Percentiles rank a stretch among this genome's conserved stretches.
These are phyloP conservation scores for Ogataea populi-albae DNA, from an alignment of 805 yeast species.

Conservation along the genomic window DNA sequence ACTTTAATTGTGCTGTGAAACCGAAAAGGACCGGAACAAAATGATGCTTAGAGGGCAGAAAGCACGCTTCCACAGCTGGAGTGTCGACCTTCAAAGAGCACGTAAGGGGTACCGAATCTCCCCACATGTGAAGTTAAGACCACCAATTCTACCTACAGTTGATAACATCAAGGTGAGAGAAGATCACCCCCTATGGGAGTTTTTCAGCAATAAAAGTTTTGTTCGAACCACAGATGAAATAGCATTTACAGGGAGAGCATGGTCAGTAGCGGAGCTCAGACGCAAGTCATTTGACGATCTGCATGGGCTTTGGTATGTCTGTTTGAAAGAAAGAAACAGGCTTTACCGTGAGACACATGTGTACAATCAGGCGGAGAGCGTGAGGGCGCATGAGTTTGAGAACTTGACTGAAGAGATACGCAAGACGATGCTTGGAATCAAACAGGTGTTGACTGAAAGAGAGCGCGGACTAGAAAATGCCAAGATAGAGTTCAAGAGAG, in stretches of 20 bases:
- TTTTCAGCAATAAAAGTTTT: conserved; percentile 64
- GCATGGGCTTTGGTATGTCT: conserved; percentile 87
- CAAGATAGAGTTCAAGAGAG: conserved; percentile 40
- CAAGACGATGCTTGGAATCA: conserved; percentile 72
- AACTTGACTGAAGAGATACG: conserved; percentile 42
- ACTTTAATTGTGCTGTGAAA: too few species aligned
- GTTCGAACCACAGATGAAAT: conserved; percentile 58
- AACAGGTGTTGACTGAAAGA: conserved; percentile 85
- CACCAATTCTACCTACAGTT: conserved; percentile 84
- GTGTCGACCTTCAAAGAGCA: conserved; percentile 32
- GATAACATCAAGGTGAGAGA: conserved; percentile 69
- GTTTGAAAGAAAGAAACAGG: conserved; percentile 78
- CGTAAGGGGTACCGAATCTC: conserved; percentile 37
- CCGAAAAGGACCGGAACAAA: too few species aligned
- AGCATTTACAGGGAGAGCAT: conserved; percentile 60
- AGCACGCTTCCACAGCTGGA: conserved; percentile 35
- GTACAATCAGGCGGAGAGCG: conserved; percentile 38
- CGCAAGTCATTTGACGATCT: conserved; percentile 89
- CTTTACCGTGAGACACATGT: conserved; percentile 73
- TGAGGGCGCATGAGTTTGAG: conserved; percentile 20
- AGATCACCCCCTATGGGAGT: conserved; percentile 94
- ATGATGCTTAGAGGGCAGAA: conserved; percentile 19
- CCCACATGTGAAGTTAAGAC: conserved; percentile 53
- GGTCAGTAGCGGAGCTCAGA: conserved; percentile 87
- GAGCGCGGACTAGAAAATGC: conserved; percentile 67